A percentile compares a stretch with the other conserved stretches of the same genome.
Evolutionary conservation across 2,329 filamentous ascomycete species (phyloP).

Genomic region (Apiospora rasikravindrae): DNA sequence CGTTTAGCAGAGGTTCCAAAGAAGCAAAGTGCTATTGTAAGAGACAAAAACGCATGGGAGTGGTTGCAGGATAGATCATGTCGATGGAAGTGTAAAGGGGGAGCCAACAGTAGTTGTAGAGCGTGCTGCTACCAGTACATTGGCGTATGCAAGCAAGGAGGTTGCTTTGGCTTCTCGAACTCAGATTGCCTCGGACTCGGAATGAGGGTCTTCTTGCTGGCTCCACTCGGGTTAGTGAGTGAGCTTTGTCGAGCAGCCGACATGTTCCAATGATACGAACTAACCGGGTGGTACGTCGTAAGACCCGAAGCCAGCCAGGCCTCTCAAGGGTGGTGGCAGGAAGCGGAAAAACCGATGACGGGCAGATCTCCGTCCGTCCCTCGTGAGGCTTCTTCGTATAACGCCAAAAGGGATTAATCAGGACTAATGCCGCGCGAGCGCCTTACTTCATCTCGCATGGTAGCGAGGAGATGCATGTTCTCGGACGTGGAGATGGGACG

Average conservation of each 20-base stretch:
- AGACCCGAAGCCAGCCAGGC: neutral
- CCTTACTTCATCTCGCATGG: neutral
- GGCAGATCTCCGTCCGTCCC: slow-evolving; percentile 12
- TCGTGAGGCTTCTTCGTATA: neutral
- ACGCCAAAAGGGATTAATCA: neutral
- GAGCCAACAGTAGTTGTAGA: neutral
- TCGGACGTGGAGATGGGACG: neutral
- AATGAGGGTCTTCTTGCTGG: neutral
- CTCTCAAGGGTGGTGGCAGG: neutral
- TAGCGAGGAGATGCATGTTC: slow-evolving; percentile 18
- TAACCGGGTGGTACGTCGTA: neutral
- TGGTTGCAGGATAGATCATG: neutral
- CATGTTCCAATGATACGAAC: neutral
- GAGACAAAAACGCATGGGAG: neutral
- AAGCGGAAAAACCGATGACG: neutral
- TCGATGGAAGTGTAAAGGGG: neutral
- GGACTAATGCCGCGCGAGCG: slow-evolving; percentile 16
- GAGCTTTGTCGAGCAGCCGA: neutral
- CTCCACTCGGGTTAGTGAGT: slow-evolving; percentile 8
- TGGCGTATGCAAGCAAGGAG: neutral
- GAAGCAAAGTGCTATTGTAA: neutral
- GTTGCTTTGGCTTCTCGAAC: neutral
- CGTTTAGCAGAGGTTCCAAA: neutral
- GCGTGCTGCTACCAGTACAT: neutral
- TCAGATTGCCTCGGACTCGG: slow-evolving; percentile 3